A percentile compares a stretch with the other conserved stretches of the same genome.
These are phyloP conservation scores for Phytopythium boreale DNA, from an alignment of 352 stramenopile species.

Conservation along the genomic window DNA sequence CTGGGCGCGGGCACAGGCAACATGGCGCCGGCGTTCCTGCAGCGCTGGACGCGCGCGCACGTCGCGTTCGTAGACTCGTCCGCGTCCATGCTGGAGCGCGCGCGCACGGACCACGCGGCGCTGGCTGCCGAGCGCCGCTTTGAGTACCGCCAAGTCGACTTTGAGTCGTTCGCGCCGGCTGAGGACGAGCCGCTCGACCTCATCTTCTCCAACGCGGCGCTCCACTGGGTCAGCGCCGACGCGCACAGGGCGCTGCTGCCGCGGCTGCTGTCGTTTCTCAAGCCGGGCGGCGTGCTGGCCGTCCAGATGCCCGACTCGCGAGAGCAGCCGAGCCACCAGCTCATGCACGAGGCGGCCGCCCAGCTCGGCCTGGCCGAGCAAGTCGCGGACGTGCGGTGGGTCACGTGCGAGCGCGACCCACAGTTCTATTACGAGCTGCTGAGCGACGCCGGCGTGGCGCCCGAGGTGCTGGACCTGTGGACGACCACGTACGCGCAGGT, in stretches of 20 bases:
- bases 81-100: slow-evolving; percentile 49
- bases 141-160: slow-evolving; percentile 49
- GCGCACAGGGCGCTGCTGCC: slow-evolving; percentile 44
- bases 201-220: slow-evolving; percentile 70
- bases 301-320: slow-evolving; percentile 78
- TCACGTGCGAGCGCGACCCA: slow-evolving; percentile 63
- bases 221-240: slow-evolving; percentile 65
- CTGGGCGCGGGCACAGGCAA: slow-evolving; percentile 67
- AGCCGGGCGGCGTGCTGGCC: slow-evolving; percentile 60
- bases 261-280: slow-evolving; percentile 50
- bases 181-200: slow-evolving; percentile 37
- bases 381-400: slow-evolving; percentile 53
- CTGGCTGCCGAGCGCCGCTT: slow-evolving; percentile 19
- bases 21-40: slow-evolving; percentile 55
- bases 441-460: slow-evolving; percentile 12
- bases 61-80: slow-evolving; percentile 71
- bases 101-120: slow-evolving; percentile 30
- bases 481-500: slow-evolving; percentile 54
- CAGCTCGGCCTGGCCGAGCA: slow-evolving; percentile 35
- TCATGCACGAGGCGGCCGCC: slow-evolving; percentile 48
- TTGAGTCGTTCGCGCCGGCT: slow-evolving; percentile 44
- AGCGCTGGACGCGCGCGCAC: slow-evolving; percentile 44
- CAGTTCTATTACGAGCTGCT: slow-evolving; percentile 75
- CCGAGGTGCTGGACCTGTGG: slow-evolving; percentile 58
- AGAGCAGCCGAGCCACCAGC: slow-evolving; percentile 48